A percentile compares a stretch with the other conserved stretches of the same genome.
Conservation (phyloP, 2,329 filamentous ascomycete genomes). For the Pseudohalonectria lignicola region DNA sequence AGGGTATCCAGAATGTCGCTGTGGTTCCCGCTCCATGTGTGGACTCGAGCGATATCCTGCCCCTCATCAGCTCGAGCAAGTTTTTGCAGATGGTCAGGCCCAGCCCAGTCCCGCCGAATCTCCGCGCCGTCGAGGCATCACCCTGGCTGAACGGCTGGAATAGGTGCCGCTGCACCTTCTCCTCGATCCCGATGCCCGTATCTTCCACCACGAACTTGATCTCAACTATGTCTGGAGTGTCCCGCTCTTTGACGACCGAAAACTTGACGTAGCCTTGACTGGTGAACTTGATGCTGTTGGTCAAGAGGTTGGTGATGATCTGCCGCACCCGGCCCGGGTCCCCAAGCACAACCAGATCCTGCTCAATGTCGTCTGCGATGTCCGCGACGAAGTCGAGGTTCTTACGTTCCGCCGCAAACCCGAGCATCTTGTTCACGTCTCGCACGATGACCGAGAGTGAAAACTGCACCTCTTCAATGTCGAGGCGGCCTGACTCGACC, state of each 20-base stretch:
- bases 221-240: conserved; percentile 53
- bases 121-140: conserved; percentile 65
- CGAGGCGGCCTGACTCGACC: conserved; percentile 64
- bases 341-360: conserved; percentile 69
- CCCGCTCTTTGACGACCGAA: conserved; percentile 49
- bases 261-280: conserved; percentile 58
- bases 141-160: conserved; percentile 79
- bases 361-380: conserved; percentile 49
- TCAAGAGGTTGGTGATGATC: conserved; percentile 70
- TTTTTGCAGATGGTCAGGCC: conserved; percentile 77
- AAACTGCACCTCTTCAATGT: conserved; percentile 74
- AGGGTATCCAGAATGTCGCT: conserved; percentile 68
- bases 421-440: conserved; percentile 79
- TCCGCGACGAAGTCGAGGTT: conserved; percentile 61
- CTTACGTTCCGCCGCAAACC: conserved; percentile 73
- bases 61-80: conserved; percentile 68
- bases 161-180: conserved; percentile 59
- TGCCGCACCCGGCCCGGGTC: conserved; percentile 78
- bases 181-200: conserved; percentile 72
- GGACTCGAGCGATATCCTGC: conserved; percentile 61
- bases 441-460: conserved; percentile 61
- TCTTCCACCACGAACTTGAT: conserved; percentile 66
- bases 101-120: conserved; percentile 70
- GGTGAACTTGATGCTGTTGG: conserved; percentile 69
- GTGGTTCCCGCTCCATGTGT: conserved; percentile 57